Percentiles rank a stretch among this genome's conserved stretches.
These are phyloP conservation scores for Chytridium lagenaria DNA, from an alignment of 371 early-diverging fungal species.

Conservation along the genomic window DNA sequence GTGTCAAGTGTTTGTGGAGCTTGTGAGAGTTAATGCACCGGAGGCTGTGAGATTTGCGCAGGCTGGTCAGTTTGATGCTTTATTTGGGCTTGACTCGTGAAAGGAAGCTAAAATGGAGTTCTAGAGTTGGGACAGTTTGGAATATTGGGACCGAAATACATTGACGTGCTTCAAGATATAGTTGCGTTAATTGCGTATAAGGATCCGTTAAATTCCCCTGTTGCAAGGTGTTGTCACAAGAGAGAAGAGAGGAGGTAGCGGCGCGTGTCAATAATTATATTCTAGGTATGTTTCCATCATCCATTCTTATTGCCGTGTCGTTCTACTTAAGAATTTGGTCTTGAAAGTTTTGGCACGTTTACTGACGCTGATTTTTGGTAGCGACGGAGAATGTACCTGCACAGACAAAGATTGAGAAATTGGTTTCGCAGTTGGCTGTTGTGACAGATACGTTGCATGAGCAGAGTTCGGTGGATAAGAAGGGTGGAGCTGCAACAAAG, in stretches of 20 bases:
- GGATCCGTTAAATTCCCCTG: constrained; percentile 52
- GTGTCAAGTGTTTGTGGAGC: constrained; percentile 57
- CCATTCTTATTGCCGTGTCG: not conserved
- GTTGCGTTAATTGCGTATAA: constrained; percentile 54
- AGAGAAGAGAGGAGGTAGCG: constrained; percentile 52
- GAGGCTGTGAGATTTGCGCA: constrained; percentile 55
- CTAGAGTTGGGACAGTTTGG: constrained; percentile 47
- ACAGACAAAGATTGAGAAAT: constrained; percentile 37
- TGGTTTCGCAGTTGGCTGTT: constrained; percentile 46
- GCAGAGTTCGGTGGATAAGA: constrained; percentile 29
- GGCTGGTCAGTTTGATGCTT: constrained; percentile 32
- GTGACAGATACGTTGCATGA: constrained; percentile 33
- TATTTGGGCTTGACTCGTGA: constrained; percentile 5
- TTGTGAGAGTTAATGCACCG: constrained; percentile 35
- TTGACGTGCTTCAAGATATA: constrained; percentile 45
- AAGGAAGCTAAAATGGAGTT: not conserved
- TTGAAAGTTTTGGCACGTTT: not conserved
- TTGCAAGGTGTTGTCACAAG: constrained; percentile 44
- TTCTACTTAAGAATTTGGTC: too few relatives aligned
- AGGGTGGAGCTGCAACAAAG: not conserved
- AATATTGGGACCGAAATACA: constrained; percentile 29
- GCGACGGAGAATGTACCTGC: constrained; percentile 34
- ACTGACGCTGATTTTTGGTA: not conserved
- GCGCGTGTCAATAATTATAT: constrained; percentile 47
- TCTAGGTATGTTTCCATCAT: constrained; percentile 37